phyloP scores from a whole-genome alignment of 768 basidiomycete species.

The Leccinum aurantiacum region DNA sequence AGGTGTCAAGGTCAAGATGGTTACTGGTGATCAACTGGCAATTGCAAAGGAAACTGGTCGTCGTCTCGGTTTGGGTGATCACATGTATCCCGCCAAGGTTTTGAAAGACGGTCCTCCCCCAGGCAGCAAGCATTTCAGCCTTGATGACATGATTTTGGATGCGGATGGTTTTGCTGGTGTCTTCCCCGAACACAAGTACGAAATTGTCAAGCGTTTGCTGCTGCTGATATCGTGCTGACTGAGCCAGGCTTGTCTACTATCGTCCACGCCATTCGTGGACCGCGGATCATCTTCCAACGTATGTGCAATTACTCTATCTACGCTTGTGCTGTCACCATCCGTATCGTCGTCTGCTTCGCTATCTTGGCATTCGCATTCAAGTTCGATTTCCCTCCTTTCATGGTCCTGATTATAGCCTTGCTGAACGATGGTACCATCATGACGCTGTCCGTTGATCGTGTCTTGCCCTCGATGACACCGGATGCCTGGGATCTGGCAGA shows the following conservation, averaged over 20 bases:
- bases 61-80: conserved; percentile 96
- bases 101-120: conserved; percentile 94
- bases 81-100: conserved; percentile 99
- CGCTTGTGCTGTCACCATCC: conserved; percentile 94
- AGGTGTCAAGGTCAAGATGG: conserved; percentile 99
- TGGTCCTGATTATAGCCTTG: conserved; percentile 97
- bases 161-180: conserved; percentile 99
- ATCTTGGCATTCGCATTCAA: conserved; percentile 94
- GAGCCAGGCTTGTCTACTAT: conserved; percentile 99
- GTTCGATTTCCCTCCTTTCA: conserved; percentile 99
- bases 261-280: conserved; percentile 97
- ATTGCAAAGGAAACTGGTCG: conserved; percentile 99
- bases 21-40: conserved; percentile 99
- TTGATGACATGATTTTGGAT: conserved; percentile 99
- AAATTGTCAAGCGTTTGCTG: conserved; percentile 98
- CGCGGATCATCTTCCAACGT: conserved; percentile 99
- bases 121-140: conserved; percentile 74
- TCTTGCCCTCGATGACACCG: conserved; percentile 87
- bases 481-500: conserved; percentile 96
- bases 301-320: conserved; percentile 99
- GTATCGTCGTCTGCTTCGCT: conserved; percentile 97
- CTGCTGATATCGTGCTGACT: conserved; percentile 96
- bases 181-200: conserved; percentile 99
- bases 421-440: conserved; percentile 99
- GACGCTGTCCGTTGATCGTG: conserved; percentile 95